Evolutionary conservation across 1,284 basidiomycete species (phyloP).

Genomic region (Tilletia indica): DNA sequence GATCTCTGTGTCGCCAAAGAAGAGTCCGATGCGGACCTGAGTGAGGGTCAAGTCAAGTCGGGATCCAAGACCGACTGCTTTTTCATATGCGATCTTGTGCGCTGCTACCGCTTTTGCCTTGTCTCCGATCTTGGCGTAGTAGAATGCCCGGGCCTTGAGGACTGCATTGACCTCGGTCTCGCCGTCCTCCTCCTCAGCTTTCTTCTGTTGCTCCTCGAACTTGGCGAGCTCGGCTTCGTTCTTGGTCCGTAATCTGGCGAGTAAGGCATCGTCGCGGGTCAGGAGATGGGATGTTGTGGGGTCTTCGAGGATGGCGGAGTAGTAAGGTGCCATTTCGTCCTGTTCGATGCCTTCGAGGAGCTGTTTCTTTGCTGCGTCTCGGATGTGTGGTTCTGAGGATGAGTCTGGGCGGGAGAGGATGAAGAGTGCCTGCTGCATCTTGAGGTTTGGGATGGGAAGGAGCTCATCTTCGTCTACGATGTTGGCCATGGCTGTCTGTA

Average conservation of each 20-base stretch:
- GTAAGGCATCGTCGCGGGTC: slow-evolving; percentile 63
- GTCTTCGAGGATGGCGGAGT: slow-evolving; percentile 42
- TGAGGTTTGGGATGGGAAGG: slow-evolving; percentile 51
- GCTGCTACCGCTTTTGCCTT: slow-evolving; percentile 71
- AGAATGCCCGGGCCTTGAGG: slow-evolving; percentile 78
- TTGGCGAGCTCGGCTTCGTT: slow-evolving; percentile 75
- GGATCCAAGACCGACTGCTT: slow-evolving; percentile 88
- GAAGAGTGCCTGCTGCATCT: slow-evolving; percentile 53
- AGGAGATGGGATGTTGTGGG: slow-evolving; percentile 51
- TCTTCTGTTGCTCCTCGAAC: slow-evolving; percentile 75
- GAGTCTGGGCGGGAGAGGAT: slow-evolving; percentile 29
- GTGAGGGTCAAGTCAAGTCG: slow-evolving; percentile 89
- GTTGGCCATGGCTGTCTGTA: neutral
- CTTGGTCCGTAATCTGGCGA: slow-evolving; percentile 70
- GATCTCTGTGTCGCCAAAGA: slow-evolving; percentile 77
- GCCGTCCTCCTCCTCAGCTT: slow-evolving; percentile 86
- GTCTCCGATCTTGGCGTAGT: slow-evolving; percentile 85
- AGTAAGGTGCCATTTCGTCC: slow-evolving; percentile 62
- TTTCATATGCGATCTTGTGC: slow-evolving; percentile 79
- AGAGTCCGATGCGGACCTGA: slow-evolving; percentile 84
- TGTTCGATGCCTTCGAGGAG: slow-evolving; percentile 75
- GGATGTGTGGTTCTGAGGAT: slow-evolving; percentile 17
- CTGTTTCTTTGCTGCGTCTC: slow-evolving; percentile 52
- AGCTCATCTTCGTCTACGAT: slow-evolving; percentile 49
- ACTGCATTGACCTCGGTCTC: slow-evolving; percentile 90